Conservation (phyloP, 176 grass and related monocot genomes). For the Bothriochloa decipiens region DNA sequence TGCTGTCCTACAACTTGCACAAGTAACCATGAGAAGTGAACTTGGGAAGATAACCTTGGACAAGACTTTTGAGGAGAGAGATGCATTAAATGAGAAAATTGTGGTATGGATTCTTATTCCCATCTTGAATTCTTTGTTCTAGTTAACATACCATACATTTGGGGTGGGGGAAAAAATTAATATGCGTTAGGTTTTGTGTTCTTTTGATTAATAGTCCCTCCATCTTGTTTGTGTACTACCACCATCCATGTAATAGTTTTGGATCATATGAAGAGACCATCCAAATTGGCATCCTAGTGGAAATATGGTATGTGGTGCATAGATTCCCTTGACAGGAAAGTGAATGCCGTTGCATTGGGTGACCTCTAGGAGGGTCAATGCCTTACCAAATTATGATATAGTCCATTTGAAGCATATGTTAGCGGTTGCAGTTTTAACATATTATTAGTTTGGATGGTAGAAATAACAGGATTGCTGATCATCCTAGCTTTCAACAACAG, state of each 20-base stretch:
- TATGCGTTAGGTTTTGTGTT: background rate
- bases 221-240: background rate
- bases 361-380: background rate
- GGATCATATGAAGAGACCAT: slow-evolving; percentile 7
- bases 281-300: background rate
- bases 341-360: background rate
- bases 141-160: slow-evolving; percentile 9
- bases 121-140: slow-evolving; percentile 9
- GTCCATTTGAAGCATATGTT: background rate
- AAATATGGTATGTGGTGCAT: background rate
- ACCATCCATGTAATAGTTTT: background rate
- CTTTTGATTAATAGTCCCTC: background rate
- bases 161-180: background rate
- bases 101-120: slow-evolving; percentile 55
- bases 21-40: slow-evolving; percentile 96
- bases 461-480: background rate
- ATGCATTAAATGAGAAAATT: slow-evolving; percentile 80
- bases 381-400: background rate
- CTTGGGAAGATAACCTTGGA: slow-evolving; percentile 94
- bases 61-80: slow-evolving; percentile 91
- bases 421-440: background rate
- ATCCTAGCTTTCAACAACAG: slow-evolving; percentile 11
- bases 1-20: slow-evolving; percentile 84
- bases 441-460: background rate
- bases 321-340: slow-evolving; percentile 6